These are phyloP conservation scores for Epichloe typhina DNA, from an alignment of 2,329 filamentous ascomycete species.

Conservation along the genomic window DNA sequence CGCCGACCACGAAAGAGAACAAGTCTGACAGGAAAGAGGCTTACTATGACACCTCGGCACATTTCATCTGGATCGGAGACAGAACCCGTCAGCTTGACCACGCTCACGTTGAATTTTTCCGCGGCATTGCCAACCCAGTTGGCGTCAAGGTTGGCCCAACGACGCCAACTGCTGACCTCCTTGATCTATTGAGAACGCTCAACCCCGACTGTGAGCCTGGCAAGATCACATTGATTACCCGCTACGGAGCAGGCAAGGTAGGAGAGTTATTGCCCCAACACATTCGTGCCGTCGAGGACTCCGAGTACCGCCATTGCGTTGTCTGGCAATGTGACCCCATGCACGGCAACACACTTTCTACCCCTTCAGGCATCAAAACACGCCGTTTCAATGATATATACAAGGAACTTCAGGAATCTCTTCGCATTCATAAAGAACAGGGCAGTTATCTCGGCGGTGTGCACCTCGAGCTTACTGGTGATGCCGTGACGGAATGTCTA, in stretches of 20 bases:
- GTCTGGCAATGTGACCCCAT: slow-evolving; percentile 99
- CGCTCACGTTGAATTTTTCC: slow-evolving; percentile 94
- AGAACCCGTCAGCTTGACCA: slow-evolving; percentile 87
- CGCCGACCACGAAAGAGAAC: slow-evolving; percentile 14
- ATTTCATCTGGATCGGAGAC: slow-evolving; percentile 98
- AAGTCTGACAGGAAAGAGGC: slow-evolving; percentile 30
- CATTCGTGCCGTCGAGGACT: slow-evolving; percentile 77
- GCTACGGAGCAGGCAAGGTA: slow-evolving; percentile 76
- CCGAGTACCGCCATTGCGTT: slow-evolving; percentile 52
- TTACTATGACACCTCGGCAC: slow-evolving; percentile 88
- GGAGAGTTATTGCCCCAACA: slow-evolving; percentile 63
- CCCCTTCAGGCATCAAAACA: slow-evolving; percentile 74
- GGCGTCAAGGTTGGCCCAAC: slow-evolving; percentile 91
- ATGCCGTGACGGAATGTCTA: slow-evolving; percentile 91
- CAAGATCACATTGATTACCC: slow-evolving; percentile 91
- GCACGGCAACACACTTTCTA: slow-evolving; percentile 71
- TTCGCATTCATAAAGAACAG: slow-evolving; percentile 71
- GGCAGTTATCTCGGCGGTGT: slow-evolving; percentile 84
- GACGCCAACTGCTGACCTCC: slow-evolving; percentile 63
- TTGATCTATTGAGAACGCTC: slow-evolving; percentile 67
- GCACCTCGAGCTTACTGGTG: slow-evolving; percentile 88
- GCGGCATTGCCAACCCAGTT: slow-evolving; percentile 88
- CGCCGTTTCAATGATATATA: slow-evolving; percentile 84
- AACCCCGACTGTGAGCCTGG: slow-evolving; percentile 74
- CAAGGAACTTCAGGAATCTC: slow-evolving; percentile 68